Evolutionary conservation across 164 flowering plant genomes (phyloP).

Genomic region (Piper betle): DNA sequence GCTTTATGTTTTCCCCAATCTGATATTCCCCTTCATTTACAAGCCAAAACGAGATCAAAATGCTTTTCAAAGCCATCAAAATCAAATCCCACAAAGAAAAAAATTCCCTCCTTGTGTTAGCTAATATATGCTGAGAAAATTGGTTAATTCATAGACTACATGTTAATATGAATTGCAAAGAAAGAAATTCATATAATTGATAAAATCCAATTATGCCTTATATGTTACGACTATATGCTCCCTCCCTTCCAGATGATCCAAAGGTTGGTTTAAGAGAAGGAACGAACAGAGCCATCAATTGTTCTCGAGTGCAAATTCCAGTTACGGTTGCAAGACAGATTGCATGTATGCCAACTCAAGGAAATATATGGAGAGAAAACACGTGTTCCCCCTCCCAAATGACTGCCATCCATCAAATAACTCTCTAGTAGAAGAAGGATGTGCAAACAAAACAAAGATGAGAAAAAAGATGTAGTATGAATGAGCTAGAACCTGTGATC

Average conservation of each 20-base stretch:
- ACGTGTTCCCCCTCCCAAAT: too few species aligned
- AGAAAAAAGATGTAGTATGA: neutral
- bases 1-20: constrained; percentile 59
- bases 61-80: neutral
- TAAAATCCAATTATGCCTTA: neutral
- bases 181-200: neutral
- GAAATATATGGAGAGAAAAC: too few species aligned
- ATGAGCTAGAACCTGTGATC: constrained; percentile 54
- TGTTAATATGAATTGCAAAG: neutral
- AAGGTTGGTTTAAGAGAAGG: too few species aligned
- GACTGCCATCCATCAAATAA: neutral
- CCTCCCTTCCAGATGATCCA: too few species aligned
- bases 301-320: too few species aligned
- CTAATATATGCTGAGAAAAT: too few species aligned
- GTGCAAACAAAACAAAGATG: neutral
- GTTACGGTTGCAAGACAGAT: too few species aligned
- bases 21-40: constrained; percentile 64
- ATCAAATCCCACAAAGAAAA: too few species aligned
- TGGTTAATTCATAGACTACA: too few species aligned
- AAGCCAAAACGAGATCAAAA: neutral
- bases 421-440: neutral
- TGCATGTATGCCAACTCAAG: too few species aligned
- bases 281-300: too few species aligned
- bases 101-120: too few species aligned
- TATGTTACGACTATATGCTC: neutral